Conservation (phyloP, 768 basidiomycete species). For the Podaxis sp. region DNA sequence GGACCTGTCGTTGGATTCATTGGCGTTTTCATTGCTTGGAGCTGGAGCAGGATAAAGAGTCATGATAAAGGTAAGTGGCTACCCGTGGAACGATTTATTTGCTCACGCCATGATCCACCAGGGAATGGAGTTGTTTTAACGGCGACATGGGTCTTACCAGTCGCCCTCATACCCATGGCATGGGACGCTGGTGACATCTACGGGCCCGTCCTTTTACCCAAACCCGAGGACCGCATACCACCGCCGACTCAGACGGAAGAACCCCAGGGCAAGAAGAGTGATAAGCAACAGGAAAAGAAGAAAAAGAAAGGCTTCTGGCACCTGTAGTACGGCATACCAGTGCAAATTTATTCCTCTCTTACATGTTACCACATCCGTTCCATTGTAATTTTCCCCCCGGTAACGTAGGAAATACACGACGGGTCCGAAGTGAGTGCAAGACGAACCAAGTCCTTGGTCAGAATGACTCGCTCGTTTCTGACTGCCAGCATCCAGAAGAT, state of each 20-base stretch:
- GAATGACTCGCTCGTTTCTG: background rate
- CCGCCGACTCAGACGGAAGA: constrained; percentile 9
- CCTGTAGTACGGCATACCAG: background rate
- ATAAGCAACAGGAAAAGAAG: constrained; percentile 17
- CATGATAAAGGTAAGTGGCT: constrained; percentile 60
- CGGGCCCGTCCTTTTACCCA: constrained; percentile 29
- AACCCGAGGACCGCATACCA: constrained; percentile 22
- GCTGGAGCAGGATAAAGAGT: constrained; percentile 65
- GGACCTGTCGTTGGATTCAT: constrained; percentile 70
- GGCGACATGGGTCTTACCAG: constrained; percentile 80
- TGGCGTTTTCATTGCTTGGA: constrained; percentile 77
- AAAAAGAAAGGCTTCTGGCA: constrained; percentile 13
- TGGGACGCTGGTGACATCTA: constrained; percentile 59
- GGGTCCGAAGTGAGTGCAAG: constrained; percentile 1
- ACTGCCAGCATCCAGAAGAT: background rate
- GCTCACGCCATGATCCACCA: constrained; percentile 24
- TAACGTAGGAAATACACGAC: background rate
- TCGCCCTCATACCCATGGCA: constrained; percentile 71
- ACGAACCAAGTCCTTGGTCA: background rate
- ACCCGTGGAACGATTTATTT: constrained; percentile 11
- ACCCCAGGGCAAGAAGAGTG: constrained; percentile 11
- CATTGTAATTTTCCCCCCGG: background rate
- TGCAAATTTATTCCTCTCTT: too few relatives aligned
- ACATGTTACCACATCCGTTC: too few relatives aligned
- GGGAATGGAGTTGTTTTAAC: constrained; percentile 80